Evolutionary conservation across 163 green algal genomes (phyloP), one percentile per base, ranked within the genome.

Genomic region (Volvox carteri): DNA sequence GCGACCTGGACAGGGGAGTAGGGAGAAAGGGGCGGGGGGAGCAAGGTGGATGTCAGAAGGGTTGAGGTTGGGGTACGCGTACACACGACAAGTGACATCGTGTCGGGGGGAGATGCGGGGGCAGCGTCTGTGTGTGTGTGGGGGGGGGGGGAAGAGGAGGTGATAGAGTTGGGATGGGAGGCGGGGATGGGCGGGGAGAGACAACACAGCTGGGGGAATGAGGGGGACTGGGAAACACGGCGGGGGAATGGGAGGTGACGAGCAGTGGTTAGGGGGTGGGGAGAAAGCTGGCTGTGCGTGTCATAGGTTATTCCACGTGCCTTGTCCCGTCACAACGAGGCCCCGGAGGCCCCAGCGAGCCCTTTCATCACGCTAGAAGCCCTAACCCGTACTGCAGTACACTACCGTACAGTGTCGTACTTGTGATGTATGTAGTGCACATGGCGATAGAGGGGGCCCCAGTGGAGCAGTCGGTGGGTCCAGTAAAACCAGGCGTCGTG

Each of bases 401-500:
- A 65, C 19, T 62, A 25, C 30, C 11, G 16, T 56, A 48, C 50
- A 50, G 5, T 35, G 30, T 8, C 52, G n/a, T 65, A 97, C 95
- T 91, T 93, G 92, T 99, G 97, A 88, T 99, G 97, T 37, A 97
- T 91, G 89, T 93, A 92, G 91, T 99, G 97, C 7, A 99, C 86
- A 65, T 94, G 92, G 30, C 84, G 78, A 90, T 98, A 98, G 37
- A 99, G 87, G 25, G 94, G 94, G 67, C 92, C 86, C 93, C 94
- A 97, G 93, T 99, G 97, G 81, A 99, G 93, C 78, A 97, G 65
- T 2, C 96, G 90, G 92, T 99, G 97, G 1, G 96, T 98, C 94
- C 95, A 98, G 92, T 98, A 99, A 91, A 99, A 99, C 96, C 96
- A 99, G 21, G 95, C 54, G 87, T 99, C 97, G 68, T 98, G 96